These are phyloP conservation scores for Lolium multiflorum DNA, from an alignment of 176 grass and related monocot genomes.

Conservation along the genomic window DNA sequence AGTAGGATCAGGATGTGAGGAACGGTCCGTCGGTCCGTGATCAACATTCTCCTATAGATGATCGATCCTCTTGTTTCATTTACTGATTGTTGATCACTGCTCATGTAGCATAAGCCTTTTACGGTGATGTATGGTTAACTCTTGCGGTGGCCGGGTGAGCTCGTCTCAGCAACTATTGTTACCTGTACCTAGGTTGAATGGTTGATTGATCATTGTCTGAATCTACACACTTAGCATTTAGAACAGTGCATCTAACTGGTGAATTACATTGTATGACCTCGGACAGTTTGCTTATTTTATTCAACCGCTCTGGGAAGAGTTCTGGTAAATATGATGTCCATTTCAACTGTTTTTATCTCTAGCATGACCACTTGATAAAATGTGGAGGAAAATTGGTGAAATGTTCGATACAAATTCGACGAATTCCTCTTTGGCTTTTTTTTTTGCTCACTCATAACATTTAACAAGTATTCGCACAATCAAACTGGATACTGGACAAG, in stretches of 20 bases:
- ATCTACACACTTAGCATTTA: not conserved
- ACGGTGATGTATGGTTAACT: constrained; percentile 2
- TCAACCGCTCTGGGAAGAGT: not conserved
- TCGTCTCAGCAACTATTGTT: not conserved
- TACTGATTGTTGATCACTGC: not conserved
- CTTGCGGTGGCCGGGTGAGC: not conserved
- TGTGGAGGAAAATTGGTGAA: not conserved
- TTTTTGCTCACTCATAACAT: not conserved
- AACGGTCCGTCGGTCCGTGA: constrained; percentile 12
- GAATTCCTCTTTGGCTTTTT: not conserved
- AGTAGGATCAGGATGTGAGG: not conserved
- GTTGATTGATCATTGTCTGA: not conserved
- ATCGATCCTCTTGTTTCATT: constrained; percentile 8
- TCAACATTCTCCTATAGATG: not conserved
- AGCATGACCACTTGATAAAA: not conserved
- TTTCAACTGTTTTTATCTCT: constrained; percentile 11
- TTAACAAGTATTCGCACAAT: constrained; percentile 11
- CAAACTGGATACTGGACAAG: constrained; percentile 16
- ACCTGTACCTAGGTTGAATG: not conserved
- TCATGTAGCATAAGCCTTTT: constrained; percentile 5
- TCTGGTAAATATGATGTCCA: constrained; percentile 2
- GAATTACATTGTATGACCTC: not conserved
- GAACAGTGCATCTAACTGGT: not conserved
- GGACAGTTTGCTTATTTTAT: constrained; percentile 12
- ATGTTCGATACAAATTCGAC: not conserved